Evolutionary conservation across 768 basidiomycete genomes (phyloP).

Genomic region (Tulasnella sp.): DNA sequence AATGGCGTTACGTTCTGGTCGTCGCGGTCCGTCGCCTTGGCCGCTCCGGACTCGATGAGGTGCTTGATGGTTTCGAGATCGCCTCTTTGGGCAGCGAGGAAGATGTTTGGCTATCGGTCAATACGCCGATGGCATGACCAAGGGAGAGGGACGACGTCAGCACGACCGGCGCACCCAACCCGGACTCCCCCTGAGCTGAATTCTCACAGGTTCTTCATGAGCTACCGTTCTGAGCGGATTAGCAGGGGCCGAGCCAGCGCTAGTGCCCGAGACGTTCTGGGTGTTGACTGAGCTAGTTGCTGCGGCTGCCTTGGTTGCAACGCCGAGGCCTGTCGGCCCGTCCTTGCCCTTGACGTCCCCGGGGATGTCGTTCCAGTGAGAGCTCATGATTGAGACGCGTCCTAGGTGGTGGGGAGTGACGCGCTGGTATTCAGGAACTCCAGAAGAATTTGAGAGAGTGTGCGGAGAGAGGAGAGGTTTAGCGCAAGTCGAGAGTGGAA

Average conservation of each 20-base stretch:
- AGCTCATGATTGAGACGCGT: constrained; percentile 21
- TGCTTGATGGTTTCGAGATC: constrained; percentile 67
- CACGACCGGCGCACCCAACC: not conserved
- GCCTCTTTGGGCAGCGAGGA: constrained; percentile 85
- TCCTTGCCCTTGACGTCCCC: not conserved
- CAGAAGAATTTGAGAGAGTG: not conserved
- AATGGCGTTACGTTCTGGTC: constrained; percentile 91
- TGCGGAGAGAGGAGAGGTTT: not conserved
- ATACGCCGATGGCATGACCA: not conserved
- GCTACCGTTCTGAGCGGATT: not conserved
- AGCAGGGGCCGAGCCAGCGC: constrained; percentile 7
- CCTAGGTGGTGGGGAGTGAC: not conserved
- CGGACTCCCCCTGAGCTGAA: not conserved
- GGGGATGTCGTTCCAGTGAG: constrained; percentile 27
- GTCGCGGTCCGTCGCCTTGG: constrained; percentile 77
- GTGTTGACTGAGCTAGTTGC: constrained; percentile 12
- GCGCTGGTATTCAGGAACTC: not conserved
- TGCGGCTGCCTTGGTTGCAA: constrained; percentile 20
- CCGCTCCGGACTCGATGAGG: constrained; percentile 71
- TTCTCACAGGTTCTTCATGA: constrained; percentile 4
- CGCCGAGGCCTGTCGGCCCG: not conserved
- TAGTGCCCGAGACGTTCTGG: not conserved
- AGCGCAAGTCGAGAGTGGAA: constrained; percentile 11
- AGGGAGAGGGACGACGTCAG: constrained; percentile 11
- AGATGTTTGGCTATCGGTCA: constrained; percentile 55